A percentile compares a stretch with the other conserved stretches of the same genome.
Evolutionary conservation across 2,329 filamentous ascomycete genomes (phyloP).

Genomic region (Xylaria arbuscula): DNA sequence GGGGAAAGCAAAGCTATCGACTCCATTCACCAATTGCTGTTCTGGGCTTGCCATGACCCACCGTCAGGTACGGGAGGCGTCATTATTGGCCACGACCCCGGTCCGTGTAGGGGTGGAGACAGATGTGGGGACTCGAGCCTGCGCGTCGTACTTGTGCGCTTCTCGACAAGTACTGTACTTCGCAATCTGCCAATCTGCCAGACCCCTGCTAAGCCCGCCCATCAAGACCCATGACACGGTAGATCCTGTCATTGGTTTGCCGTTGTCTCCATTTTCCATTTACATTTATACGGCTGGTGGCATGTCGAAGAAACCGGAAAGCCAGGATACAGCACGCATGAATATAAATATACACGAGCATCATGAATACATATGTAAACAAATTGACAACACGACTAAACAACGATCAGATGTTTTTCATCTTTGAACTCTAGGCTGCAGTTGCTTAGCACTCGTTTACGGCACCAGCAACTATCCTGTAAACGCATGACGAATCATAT

Average conservation of each 20-base stretch:
- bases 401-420: neutral
- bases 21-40: slow-evolving; percentile 32
- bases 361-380: neutral
- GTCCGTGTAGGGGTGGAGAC: neutral
- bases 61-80: slow-evolving; percentile 19
- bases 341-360: neutral
- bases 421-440: neutral
- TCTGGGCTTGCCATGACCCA: slow-evolving; percentile 15
- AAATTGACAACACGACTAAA: neutral
- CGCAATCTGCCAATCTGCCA: slow-evolving; percentile 38
- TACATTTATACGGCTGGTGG: neutral
- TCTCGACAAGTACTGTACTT: slow-evolving; percentile 24
- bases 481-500: neutral
- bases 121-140: slow-evolving; percentile 12
- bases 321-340: neutral
- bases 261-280: slow-evolving; percentile 4
- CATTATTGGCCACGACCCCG: slow-evolving; percentile 28
- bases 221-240: slow-evolving; percentile 15
- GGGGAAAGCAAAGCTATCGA: slow-evolving; percentile 8
- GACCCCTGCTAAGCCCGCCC: neutral
- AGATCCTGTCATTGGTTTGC: slow-evolving; percentile 24
- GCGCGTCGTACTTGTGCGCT: slow-evolving; percentile 17
- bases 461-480: neutral
- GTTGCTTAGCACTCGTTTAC: neutral
- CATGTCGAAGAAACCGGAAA: slow-evolving; percentile 6